phyloP scores from a whole-genome alignment of 2,329 filamentous ascomycete genomes.

The Stachybotrys chlorohalonatus region DNA sequence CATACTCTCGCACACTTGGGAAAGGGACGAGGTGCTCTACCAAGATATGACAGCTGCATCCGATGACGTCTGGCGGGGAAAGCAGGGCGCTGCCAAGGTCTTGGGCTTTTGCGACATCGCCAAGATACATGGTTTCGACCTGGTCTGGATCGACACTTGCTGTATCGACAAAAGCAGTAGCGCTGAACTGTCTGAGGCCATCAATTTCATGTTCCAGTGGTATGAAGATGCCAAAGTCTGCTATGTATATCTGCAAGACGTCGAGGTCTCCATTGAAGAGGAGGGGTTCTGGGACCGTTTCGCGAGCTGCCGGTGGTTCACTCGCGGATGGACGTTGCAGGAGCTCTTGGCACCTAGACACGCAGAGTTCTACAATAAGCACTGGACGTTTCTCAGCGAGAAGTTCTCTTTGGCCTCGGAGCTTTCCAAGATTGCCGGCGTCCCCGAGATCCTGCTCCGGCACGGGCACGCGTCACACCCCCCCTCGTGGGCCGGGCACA shows the following conservation, averaged over 20 bases:
- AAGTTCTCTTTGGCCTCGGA: not conserved
- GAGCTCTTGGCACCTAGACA: not conserved
- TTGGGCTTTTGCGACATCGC: not conserved
- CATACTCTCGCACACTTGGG: not conserved
- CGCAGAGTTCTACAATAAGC: not conserved
- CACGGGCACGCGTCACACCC: not conserved
- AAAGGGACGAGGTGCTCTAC: not conserved
- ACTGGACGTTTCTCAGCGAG: not conserved
- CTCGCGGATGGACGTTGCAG: not conserved
- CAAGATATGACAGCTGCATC: not conserved
- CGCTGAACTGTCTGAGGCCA: conserved; percentile 5
- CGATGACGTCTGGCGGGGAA: not conserved
- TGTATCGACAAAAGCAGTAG: conserved; percentile 14
- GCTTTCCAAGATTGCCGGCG: not conserved
- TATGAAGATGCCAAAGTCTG: not conserved
- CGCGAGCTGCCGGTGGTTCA: not conserved
- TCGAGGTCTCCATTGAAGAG: not conserved
- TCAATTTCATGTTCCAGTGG: conserved; percentile 4
- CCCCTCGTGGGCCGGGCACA: not conserved
- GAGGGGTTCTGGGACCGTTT: not conserved
- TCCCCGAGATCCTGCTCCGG: not conserved
- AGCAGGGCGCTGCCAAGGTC: not conserved
- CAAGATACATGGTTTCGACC: not conserved
- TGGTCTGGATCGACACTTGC: conserved; percentile 1
- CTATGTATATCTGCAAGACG: not conserved